Percentiles rank a stretch among this genome's conserved stretches.
Evolutionary conservation across 495 filamentous ascomycete genomes (phyloP).

Genomic region (Aspergillus biplanus): DNA sequence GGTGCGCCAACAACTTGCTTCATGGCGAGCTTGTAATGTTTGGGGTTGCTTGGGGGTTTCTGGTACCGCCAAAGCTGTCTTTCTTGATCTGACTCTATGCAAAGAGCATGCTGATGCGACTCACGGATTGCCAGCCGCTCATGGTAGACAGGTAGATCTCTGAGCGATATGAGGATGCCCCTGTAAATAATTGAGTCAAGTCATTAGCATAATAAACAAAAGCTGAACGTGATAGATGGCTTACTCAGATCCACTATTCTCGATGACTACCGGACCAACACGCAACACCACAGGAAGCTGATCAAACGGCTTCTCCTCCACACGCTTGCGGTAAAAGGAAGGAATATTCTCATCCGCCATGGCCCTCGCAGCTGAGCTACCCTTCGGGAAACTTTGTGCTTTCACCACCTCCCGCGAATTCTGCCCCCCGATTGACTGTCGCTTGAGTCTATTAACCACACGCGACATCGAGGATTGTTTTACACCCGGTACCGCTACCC

Average conservation of each 20-base stretch:
- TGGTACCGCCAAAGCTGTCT: conserved; percentile 24
- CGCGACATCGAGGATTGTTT: not conserved
- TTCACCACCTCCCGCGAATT: not conserved
- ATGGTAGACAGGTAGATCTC: conserved; percentile 29
- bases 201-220: not conserved
- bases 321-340: conserved; percentile 31
- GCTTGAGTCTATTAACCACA: conserved; percentile 1
- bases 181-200: conserved; percentile 24
- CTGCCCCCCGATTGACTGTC: conserved; percentile 1
- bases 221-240: not conserved
- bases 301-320: conserved; percentile 38
- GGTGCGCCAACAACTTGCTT: conserved; percentile 46
- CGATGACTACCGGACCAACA: conserved; percentile 45
- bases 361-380: not conserved
- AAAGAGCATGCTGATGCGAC: conserved; percentile 1
- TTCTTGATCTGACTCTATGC: conserved; percentile 6
- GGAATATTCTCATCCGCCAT: conserved; percentile 34
- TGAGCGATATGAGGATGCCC: conserved; percentile 34
- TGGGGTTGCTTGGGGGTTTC: conserved; percentile 23
- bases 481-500: not conserved
- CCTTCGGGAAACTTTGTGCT: not conserved
- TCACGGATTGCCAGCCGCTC: conserved; percentile 21
- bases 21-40: conserved; percentile 43
- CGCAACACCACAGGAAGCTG: conserved; percentile 46
- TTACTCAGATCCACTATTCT: conserved; percentile 40